Base-by-base conservation (phyloP, 768 basidiomycete genomes). In the Hortiboletus campestris region DNA sequence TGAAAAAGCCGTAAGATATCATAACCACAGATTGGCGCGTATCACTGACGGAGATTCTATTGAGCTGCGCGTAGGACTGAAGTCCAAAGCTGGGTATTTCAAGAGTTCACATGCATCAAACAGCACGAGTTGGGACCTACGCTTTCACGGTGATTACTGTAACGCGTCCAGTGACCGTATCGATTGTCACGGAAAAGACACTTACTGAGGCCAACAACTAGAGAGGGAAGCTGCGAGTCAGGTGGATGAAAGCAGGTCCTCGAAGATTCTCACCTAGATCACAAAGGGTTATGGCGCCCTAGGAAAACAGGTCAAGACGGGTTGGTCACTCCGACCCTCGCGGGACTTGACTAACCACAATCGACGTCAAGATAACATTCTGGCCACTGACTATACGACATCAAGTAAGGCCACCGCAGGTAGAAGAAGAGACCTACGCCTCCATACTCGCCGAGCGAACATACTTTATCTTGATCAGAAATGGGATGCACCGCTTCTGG, bases 101-200 rank as follows among this genome's bases (percentile, higher is more conserved):
- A 38, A 50, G 45, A 9, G 17, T 46, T 56, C 2, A 32, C 36
- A 36, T 4, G 17, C 41, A 42, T 31, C 28, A 6, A n/a, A 32
- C 22, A 42, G 25, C 17, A 38, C 19, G 14, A 45, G 22, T 38
- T 42, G 19, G 25, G 32, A 55, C 79, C 51, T 57, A 84, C 81
- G 76, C 77, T 73, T 80, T 81, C 31, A 67, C 69, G 2, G 81
- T 77, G 54, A 83, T 80, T 38, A 72, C 83, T 84, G 48, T 13
- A 36, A 55, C 14, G 1, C 17, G 6, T 44, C 49, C 28, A 51
- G 46, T 28, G 10, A 35, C n/a, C 17, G 45, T 39, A n/a, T 35
- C 32, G 2, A 16, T 20, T 13, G 8, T 40, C 38, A 40, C 32
- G 16, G n/a, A 35, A 17, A 22, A 11, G 6, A 20, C 35, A 13